These are phyloP conservation scores for Neofusicoccum kwambonambiense DNA, from an alignment of 2,329 filamentous ascomycete species.

Conservation along the genomic window DNA sequence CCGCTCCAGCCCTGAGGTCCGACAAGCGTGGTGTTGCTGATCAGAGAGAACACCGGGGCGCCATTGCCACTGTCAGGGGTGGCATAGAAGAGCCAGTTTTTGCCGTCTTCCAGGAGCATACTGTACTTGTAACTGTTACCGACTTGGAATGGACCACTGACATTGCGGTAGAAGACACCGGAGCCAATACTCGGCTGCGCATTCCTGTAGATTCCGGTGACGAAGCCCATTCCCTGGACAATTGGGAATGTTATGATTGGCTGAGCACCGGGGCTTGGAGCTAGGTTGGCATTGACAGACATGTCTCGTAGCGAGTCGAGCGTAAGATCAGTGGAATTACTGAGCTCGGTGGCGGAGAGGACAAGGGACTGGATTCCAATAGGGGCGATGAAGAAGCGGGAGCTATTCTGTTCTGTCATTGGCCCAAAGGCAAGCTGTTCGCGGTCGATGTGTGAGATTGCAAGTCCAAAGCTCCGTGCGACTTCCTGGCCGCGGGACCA, in stretches of 20 bases:
- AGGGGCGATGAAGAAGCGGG: slow-evolving; percentile 76
- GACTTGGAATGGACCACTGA: slow-evolving; percentile 37
- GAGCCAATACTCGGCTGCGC: slow-evolving; percentile 71
- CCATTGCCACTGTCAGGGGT: slow-evolving; percentile 54
- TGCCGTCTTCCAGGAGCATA: slow-evolving; percentile 67
- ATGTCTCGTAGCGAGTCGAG: slow-evolving; percentile 41
- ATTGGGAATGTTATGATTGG: slow-evolving; percentile 73
- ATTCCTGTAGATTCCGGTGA: slow-evolving; percentile 74
- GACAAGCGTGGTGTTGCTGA: slow-evolving; percentile 64
- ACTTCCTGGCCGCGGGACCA: slow-evolving; percentile 46
- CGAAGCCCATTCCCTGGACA: slow-evolving; percentile 85
- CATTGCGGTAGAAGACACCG: slow-evolving; percentile 70
- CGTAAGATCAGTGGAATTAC: slow-evolving; percentile 50
- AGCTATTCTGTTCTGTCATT: slow-evolving; percentile 49
- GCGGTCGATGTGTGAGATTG: slow-evolving; percentile 72
- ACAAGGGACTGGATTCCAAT: slow-evolving; percentile 79
- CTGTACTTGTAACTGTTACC: slow-evolving; percentile 73
- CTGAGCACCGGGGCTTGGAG: slow-evolving; percentile 41
- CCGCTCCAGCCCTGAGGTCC: slow-evolving; percentile 47
- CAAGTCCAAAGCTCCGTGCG: slow-evolving; percentile 73
- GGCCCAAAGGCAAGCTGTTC: slow-evolving; percentile 61
- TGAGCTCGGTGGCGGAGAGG: slow-evolving; percentile 76
- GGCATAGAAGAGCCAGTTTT: slow-evolving; percentile 77
- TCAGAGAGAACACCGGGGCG: slow-evolving; percentile 66
- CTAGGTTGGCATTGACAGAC: slow-evolving; percentile 68